Conservation (phyloP, 805 yeast species). For the Saccharomycopsis selenospora region DNA sequence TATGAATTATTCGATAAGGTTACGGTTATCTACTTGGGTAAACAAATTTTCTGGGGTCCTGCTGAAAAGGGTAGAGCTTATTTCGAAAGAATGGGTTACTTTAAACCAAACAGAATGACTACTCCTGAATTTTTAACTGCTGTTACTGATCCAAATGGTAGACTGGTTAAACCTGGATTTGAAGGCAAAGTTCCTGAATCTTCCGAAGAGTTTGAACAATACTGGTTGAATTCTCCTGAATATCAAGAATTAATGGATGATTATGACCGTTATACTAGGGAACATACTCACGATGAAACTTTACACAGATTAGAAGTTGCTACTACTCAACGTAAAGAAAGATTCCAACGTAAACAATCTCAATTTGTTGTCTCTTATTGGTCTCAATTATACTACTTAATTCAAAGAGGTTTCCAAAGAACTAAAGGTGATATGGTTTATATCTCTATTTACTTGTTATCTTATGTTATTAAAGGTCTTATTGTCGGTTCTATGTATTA, state of each 20-base stretch:
- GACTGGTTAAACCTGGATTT: slow-evolving; percentile 41
- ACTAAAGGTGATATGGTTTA: slow-evolving; percentile 51
- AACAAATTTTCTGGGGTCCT: slow-evolving; percentile 62
- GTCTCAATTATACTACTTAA: slow-evolving; percentile 45
- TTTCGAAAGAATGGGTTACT: slow-evolving; percentile 58
- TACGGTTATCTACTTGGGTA: slow-evolving; percentile 51
- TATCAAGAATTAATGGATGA: slow-evolving; percentile 33
- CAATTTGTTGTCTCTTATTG: slow-evolving; percentile 38
- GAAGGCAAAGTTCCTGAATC: slow-evolving; percentile 51
- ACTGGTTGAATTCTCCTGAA: slow-evolving; percentile 54
- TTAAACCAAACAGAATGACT: slow-evolving; percentile 57
- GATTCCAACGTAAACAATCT: slow-evolving; percentile 33
- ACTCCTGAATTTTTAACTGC: slow-evolving; percentile 69
- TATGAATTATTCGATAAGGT: slow-evolving; percentile 56
- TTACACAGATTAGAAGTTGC: slow-evolving; percentile 35
- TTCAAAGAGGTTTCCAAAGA: slow-evolving; percentile 47
- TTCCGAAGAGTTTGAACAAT: slow-evolving; percentile 51
- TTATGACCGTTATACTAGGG: slow-evolving; percentile 35
- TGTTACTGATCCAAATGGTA: slow-evolving; percentile 58
- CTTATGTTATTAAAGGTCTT: slow-evolving; percentile 50
- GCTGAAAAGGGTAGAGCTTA: slow-evolving; percentile 44
- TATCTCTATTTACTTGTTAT: slow-evolving; percentile 42
- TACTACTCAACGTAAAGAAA: slow-evolving; percentile 35
- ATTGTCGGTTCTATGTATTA: slow-evolving; percentile 55
- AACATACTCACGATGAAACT: slow-evolving; percentile 36